Conservation (phyloP, 2,329 filamentous ascomycete species). For the Sporothrix variecibatus region DNA sequence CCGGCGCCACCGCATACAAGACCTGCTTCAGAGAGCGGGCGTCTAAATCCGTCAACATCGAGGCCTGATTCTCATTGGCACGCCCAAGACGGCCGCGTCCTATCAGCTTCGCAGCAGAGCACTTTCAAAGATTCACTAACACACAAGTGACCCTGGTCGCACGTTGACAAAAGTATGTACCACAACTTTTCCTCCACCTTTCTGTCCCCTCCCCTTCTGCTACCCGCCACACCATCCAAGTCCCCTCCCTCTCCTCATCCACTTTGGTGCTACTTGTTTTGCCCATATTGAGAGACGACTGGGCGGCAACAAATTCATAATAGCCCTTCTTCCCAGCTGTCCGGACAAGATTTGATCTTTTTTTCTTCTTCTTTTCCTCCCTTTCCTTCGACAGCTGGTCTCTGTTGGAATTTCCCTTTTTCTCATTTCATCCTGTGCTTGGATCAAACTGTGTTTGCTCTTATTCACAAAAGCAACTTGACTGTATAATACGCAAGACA, state of each 20-base stretch:
- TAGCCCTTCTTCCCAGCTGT: conserved; percentile 46
- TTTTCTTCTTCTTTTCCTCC: conserved; percentile 49
- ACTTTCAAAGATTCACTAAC: conserved; percentile 25
- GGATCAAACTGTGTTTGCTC: conserved; percentile 34
- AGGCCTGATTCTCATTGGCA: conserved; percentile 45
- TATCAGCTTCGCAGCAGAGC: conserved; percentile 45
- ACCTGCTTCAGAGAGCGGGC: conserved; percentile 39
- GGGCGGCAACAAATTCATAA: conserved; percentile 54
- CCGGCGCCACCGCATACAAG: conserved; percentile 41
- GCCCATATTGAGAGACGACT: background rate
- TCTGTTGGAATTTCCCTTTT: conserved; percentile 37
- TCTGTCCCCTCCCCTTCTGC: conserved; percentile 40
- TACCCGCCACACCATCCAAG: conserved; percentile 41
- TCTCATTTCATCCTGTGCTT: conserved; percentile 40
- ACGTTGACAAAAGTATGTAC: conserved; percentile 36
- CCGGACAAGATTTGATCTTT: conserved; percentile 29
- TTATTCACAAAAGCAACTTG: conserved; percentile 35
- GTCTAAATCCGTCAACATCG: conserved; percentile 48
- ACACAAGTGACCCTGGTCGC: conserved; percentile 43
- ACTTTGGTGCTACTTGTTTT: conserved; percentile 34
- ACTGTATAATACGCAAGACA: conserved; percentile 11
- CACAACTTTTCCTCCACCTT: conserved; percentile 31
- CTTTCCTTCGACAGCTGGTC: conserved; percentile 43
- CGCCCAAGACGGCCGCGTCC: conserved; percentile 35
- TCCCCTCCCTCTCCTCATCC: conserved; percentile 33